These are phyloP conservation scores for Hyparrhenia diplandra DNA, from an alignment of 176 grass and related monocot species.

Conservation along the genomic window DNA sequence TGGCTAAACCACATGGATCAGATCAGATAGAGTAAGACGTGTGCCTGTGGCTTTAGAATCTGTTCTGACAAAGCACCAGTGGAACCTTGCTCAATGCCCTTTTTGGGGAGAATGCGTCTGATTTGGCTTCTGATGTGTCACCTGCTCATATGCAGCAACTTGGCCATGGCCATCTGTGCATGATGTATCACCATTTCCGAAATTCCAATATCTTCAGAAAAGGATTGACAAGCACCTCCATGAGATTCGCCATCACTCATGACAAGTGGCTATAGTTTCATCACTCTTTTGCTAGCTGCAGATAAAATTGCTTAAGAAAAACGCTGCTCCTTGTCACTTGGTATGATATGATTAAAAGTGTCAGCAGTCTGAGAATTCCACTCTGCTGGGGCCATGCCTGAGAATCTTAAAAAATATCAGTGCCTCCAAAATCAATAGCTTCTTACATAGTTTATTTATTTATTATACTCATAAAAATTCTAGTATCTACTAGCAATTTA, in stretches of 20 bases:
- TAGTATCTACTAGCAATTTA: background rate
- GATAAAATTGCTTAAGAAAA: background rate
- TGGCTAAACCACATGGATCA: constrained; percentile 10
- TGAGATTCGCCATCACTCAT: background rate
- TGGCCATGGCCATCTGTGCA: constrained; percentile 4
- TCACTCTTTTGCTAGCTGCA: background rate
- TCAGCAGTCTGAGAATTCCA: background rate
- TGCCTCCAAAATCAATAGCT: background rate
- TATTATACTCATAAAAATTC: background rate
- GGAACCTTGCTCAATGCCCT: background rate
- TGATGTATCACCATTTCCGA: background rate
- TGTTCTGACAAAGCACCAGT: constrained; percentile 25
- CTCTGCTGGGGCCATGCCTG: background rate
- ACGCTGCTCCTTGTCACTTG: constrained; percentile 4
- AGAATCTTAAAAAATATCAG: constrained; percentile 14
- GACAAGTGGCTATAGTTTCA: background rate
- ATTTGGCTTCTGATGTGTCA: constrained; percentile 33
- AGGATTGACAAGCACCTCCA: background rate
- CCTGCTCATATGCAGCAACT: background rate
- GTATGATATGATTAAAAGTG: background rate
- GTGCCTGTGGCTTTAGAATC: constrained; percentile 18
- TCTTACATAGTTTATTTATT: background rate
- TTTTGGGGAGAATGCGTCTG: constrained; percentile 24
- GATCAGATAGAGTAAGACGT: constrained; percentile 10
- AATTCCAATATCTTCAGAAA: background rate